Conservation (phyloP, 78 protist species). For the Anaeramoeba ignava region DNA sequence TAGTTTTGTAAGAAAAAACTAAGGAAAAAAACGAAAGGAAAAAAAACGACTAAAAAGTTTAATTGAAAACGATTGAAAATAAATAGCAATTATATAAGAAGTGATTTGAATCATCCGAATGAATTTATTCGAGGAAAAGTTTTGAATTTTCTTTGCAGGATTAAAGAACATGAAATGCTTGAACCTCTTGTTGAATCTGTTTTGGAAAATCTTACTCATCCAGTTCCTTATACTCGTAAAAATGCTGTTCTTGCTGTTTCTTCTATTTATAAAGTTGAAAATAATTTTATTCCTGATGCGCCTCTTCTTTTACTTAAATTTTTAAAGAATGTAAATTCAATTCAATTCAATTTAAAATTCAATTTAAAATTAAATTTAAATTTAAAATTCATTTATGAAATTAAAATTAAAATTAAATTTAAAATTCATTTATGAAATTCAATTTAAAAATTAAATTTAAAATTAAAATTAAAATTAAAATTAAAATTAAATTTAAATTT, state of each 20-base stretch:
- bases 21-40: too few relatives aligned
- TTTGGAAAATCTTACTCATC: not conserved
- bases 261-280: not conserved
- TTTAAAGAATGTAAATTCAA: not conserved
- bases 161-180: not conserved
- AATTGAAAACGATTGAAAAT: too few relatives aligned
- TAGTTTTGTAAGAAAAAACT: too few relatives aligned
- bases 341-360: not conserved
- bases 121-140: not conserved
- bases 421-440: too few relatives aligned
- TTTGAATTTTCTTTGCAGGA: not conserved
- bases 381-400: not conserved
- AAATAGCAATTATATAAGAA: not conserved
- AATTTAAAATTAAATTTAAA: not conserved
- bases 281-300: not conserved
- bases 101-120: not conserved
- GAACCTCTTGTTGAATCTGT: not conserved
- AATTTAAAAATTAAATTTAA: not conserved
- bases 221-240: not conserved
- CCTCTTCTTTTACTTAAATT: not conserved
- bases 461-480: not conserved
- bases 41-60: too few relatives aligned
- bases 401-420: too few relatives aligned
- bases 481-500: too few relatives aligned
- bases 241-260: not conserved